Conservation (phyloP, 306 rosid genomes). For the Dryas octopetala region DNA sequence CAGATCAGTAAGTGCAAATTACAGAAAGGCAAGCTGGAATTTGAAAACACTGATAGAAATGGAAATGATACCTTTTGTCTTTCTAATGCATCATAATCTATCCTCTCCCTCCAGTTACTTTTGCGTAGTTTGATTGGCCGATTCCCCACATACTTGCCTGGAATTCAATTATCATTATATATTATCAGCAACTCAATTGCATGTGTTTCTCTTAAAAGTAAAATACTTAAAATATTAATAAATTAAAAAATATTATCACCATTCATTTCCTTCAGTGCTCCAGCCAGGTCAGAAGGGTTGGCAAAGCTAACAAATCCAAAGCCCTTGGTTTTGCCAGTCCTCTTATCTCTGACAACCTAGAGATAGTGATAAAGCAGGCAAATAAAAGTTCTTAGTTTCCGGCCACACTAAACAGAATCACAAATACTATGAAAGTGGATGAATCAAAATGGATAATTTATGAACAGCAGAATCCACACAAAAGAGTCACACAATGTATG, state of each 20-base stretch:
- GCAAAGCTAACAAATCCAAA: constrained; percentile 97
- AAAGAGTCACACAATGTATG: background rate
- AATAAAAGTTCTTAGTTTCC: constrained; percentile 7
- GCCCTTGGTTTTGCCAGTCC: constrained; percentile 96
- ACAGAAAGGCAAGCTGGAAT: background rate
- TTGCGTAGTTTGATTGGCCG: constrained; percentile 91
- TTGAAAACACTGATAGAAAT: background rate
- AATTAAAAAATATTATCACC: constrained; percentile 36
- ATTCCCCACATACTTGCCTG: constrained; percentile 96
- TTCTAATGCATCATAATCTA: constrained; percentile 65
- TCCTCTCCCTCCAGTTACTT: constrained; percentile 98
- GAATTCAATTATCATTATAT: constrained; percentile 3
- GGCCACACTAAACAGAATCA: background rate
- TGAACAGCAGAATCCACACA: background rate
- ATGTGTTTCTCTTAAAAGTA: too few relatives aligned
- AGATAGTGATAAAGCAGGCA: constrained; percentile 12
- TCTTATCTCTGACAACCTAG: constrained; percentile 95
- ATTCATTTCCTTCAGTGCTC: constrained; percentile 92
- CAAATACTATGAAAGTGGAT: background rate
- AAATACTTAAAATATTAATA: too few relatives aligned
- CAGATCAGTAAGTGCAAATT: background rate
- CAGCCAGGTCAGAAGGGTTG: constrained; percentile 79
- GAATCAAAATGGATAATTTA: background rate
- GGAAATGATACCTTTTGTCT: constrained; percentile 64
- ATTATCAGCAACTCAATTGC: background rate